phyloP scores from a whole-genome alignment of 176 grass and related monocot species.

The Oryza glaberrima region DNA sequence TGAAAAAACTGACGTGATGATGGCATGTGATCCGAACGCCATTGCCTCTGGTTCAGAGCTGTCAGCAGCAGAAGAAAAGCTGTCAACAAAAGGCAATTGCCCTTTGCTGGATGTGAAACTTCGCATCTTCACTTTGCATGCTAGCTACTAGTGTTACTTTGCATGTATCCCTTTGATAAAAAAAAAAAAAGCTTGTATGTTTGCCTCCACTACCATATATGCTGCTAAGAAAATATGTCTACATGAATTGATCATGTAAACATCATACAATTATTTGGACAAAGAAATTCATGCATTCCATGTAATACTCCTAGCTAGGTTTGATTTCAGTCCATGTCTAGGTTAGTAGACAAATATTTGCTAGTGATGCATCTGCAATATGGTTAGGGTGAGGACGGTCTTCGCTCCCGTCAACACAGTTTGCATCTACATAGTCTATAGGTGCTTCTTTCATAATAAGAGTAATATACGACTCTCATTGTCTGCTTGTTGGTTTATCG shows the following conservation, averaged over 20 bases:
- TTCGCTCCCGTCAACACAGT: background rate
- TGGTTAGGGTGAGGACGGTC: background rate
- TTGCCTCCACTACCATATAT: too few relatives aligned
- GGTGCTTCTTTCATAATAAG: background rate
- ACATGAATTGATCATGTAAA: too few relatives aligned
- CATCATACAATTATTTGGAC: too few relatives aligned
- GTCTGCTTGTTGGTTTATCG: too few relatives aligned
- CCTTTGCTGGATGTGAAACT: constrained; percentile 43
- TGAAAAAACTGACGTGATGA: constrained; percentile 34
- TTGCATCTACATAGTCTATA: background rate
- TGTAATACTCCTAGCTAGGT: too few relatives aligned
- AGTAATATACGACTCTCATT: background rate
- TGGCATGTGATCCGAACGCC: constrained; percentile 9
- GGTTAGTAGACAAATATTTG: background rate
- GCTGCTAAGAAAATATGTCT: too few relatives aligned
- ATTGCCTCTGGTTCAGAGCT: background rate
- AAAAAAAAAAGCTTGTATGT: too few relatives aligned
- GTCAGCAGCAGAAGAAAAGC: constrained; percentile 20
- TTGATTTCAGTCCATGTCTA: background rate
- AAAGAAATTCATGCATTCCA: background rate
- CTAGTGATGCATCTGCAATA: background rate
- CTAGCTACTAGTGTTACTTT: too few relatives aligned
- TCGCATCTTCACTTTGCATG: background rate
- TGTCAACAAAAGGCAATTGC: constrained; percentile 44
- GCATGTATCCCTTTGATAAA: too few relatives aligned